These are phyloP conservation scores for Platanthera zijinensis DNA, from an alignment of 106 monocot species.

Conservation along the genomic window DNA sequence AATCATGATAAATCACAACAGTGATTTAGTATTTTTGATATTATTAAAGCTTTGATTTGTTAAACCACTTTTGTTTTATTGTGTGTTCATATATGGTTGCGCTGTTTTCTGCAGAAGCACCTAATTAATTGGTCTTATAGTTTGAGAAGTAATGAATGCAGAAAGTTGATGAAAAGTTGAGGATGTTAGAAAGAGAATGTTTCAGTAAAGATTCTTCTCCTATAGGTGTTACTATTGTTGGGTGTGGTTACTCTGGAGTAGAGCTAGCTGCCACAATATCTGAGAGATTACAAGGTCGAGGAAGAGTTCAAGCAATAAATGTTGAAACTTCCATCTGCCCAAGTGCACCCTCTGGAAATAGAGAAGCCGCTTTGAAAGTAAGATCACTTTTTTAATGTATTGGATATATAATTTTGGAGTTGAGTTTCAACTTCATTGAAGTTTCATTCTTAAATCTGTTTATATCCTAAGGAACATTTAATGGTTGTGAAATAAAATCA, in stretches of 20 bases:
- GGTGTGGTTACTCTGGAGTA: conserved; percentile 87
- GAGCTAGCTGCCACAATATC: conserved; percentile 95
- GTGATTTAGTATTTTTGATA: background rate
- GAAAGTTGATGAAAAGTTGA: conserved; percentile 70
- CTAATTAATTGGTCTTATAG: conserved; percentile 4
- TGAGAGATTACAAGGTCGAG: conserved; percentile 65
- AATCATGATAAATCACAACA: background rate
- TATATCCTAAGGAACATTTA: background rate
- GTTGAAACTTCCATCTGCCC: conserved; percentile 64
- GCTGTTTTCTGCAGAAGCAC: background rate
- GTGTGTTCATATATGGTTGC: background rate
- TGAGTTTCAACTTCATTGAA: background rate
- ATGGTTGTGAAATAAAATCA: background rate
- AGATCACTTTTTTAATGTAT: conserved; percentile 6
- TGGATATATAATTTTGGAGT: background rate
- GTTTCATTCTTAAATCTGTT: background rate
- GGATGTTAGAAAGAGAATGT: conserved; percentile 44
- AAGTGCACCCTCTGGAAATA: conserved; percentile 76
- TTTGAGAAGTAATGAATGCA: conserved; percentile 21
- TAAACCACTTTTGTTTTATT: background rate
- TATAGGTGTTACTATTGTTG: conserved; percentile 82
- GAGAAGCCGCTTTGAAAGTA: conserved; percentile 90
- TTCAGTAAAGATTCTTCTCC: conserved; percentile 45
- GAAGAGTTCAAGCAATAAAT: conserved; percentile 76
- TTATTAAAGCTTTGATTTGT: background rate